Conservation (phyloP, 2,329 filamentous ascomycete genomes). For the Sarocladium oryzae region DNA sequence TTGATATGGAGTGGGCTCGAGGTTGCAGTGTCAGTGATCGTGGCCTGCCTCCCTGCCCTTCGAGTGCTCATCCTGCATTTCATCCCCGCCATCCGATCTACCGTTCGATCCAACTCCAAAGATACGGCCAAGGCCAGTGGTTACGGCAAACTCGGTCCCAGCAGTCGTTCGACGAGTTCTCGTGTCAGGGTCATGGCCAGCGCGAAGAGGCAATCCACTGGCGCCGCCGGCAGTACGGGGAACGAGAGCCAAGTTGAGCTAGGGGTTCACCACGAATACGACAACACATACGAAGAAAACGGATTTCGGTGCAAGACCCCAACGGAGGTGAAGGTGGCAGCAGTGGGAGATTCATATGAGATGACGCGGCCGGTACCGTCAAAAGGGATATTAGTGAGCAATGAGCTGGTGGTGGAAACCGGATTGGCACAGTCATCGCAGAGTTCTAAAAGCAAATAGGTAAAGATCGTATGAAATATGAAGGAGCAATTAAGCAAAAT, state of each 20-base stretch:
- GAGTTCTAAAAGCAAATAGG: background rate
- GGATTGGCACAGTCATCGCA: background rate
- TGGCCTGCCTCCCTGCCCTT: constrained; percentile 34
- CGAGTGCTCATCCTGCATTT: constrained; percentile 21
- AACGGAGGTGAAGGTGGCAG: constrained; percentile 20
- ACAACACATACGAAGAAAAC: constrained; percentile 17
- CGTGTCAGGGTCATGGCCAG: background rate
- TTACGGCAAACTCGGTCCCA: constrained; percentile 8
- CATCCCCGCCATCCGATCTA: background rate
- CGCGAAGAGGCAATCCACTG: background rate
- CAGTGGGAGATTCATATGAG: background rate
- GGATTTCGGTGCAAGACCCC: constrained; percentile 23
- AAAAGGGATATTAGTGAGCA: constrained; percentile 1
- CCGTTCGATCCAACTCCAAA: background rate
- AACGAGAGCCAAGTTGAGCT: constrained; percentile 20
- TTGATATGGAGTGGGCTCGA: constrained; percentile 39
- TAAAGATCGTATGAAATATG: too few species aligned
- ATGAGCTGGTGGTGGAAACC: background rate
- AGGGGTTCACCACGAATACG: constrained; percentile 16
- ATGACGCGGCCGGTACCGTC: background rate
- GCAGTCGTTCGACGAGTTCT: background rate
- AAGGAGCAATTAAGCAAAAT: too few species aligned
- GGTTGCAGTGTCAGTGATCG: constrained; percentile 33
- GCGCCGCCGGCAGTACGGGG: constrained; percentile 8
- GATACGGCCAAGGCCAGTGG: background rate